Evolutionary conservation across 208 protist genomes (phyloP).

Genomic region (Leishmania major): DNA sequence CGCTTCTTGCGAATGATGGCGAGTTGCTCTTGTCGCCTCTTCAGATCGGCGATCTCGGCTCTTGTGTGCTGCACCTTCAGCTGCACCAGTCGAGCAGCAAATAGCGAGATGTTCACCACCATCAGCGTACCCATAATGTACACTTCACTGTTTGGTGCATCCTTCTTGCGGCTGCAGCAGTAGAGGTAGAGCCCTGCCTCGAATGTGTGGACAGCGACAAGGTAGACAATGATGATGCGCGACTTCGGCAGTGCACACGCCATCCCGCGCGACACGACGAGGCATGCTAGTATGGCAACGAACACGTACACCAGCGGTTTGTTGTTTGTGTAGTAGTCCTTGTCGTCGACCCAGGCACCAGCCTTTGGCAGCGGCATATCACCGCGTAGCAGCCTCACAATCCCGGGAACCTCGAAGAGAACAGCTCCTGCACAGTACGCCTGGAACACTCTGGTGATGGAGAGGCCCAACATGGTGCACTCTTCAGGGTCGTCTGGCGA

Average conservation of each 20-base stretch:
- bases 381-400: slow-evolving; percentile 34
- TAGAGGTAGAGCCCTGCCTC: slow-evolving; percentile 34
- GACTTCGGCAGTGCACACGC: slow-evolving; percentile 40
- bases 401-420: slow-evolving; percentile 46
- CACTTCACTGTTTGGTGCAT: slow-evolving; percentile 6
- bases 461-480: slow-evolving; percentile 8
- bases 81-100: slow-evolving; percentile 21
- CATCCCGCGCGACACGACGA: slow-evolving; percentile 39
- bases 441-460: slow-evolving; percentile 28
- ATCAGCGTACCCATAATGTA: slow-evolving; percentile 37
- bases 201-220: slow-evolving; percentile 39
- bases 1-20: slow-evolving; percentile 40
- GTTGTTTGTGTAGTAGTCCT: slow-evolving; percentile 31
- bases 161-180: slow-evolving; percentile 35
- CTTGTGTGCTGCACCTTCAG: slow-evolving; percentile 13
- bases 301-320: slow-evolving; percentile 41
- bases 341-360: slow-evolving; percentile 55
- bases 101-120: slow-evolving; percentile 31
- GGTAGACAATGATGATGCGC: slow-evolving; percentile 44
- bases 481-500: neutral
- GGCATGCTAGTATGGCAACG: slow-evolving; percentile 32
- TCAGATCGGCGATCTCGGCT: slow-evolving; percentile 13
- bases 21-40: slow-evolving; percentile 33
- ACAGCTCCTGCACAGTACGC: slow-evolving; percentile 33
- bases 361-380: slow-evolving; percentile 22